Conservation (phyloP, 2,329 filamentous ascomycete species). For the Sclerotinia borealis region DNA sequence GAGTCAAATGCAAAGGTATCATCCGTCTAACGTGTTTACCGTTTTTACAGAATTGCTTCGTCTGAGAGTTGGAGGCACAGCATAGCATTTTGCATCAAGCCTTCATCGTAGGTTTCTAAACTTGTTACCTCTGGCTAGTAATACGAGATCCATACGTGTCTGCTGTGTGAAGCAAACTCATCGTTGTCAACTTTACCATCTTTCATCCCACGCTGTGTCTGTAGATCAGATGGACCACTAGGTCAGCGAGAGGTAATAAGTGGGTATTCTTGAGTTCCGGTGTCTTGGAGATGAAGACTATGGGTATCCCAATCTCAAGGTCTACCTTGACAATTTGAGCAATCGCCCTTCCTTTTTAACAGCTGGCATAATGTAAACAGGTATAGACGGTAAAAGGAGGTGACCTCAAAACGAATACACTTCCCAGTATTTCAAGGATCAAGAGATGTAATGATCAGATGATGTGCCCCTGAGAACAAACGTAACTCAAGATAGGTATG, state of each 20-base stretch:
- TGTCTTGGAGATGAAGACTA: not conserved
- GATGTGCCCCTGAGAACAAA: not conserved
- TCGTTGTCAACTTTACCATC: conserved; percentile 10
- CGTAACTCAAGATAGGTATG: conserved; percentile 8
- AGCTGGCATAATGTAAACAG: not conserved
- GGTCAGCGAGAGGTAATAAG: not conserved
- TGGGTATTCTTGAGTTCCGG: not conserved
- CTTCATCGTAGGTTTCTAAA: conserved; percentile 3
- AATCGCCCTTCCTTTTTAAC: not conserved
- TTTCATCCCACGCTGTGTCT: conserved; percentile 1
- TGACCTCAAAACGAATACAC: not conserved
- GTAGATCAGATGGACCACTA: conserved; percentile 2
- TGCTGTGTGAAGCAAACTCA: not conserved
- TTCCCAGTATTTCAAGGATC: not conserved
- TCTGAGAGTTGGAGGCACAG: not conserved
- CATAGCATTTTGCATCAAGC: conserved; percentile 1
- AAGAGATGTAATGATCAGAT: conserved; percentile 7
- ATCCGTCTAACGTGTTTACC: not conserved
- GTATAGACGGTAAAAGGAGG: not conserved
- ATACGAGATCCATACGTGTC: not conserved
- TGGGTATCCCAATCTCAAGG: not conserved
- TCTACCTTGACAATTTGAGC: not conserved
- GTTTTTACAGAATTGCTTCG: not conserved
- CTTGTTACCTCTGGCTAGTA: not conserved
- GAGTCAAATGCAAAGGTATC: not conserved